Evolutionary conservation across 108 stramenopile genomes (phyloP).

Genomic region (Cyclotella cryptica): DNA sequence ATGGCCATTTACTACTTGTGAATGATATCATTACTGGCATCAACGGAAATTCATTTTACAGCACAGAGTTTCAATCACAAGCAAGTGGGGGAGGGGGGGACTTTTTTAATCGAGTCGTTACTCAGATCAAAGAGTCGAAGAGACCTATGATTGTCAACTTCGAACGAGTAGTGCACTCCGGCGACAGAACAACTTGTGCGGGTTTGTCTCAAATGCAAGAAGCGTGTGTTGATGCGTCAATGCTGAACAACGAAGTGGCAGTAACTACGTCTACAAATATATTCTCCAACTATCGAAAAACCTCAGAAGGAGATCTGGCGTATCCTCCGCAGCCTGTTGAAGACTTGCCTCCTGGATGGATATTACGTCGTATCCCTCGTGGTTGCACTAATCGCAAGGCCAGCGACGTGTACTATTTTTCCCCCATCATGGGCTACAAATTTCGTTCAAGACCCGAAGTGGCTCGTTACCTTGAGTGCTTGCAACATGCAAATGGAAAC

Average conservation of each 20-base stretch:
- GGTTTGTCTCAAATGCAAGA: background rate
- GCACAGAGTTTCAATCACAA: background rate
- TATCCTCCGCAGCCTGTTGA: conserved; percentile 25
- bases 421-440: conserved; percentile 23
- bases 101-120: conserved; percentile 24
- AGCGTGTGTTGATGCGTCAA: background rate
- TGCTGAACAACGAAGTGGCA: background rate
- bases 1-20: conserved; percentile 17
- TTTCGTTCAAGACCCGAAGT: conserved; percentile 42
- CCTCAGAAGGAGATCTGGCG: conserved; percentile 6
- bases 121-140: conserved; percentile 19
- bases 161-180: conserved; percentile 18
- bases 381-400: background rate
- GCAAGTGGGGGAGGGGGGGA: conserved; percentile 8
- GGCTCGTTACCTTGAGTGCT: conserved; percentile 11
- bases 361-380: conserved; percentile 20
- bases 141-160: conserved; percentile 49
- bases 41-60: conserved; percentile 40
- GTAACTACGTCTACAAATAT: background rate
- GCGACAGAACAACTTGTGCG: background rate
- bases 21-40: conserved; percentile 46
- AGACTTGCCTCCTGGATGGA: conserved; percentile 39
- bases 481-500: conserved; percentile 22
- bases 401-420: conserved; percentile 31
- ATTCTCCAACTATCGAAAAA: conserved; percentile 12